Evolutionary conservation across 108 stramenopile genomes (phyloP).

Genomic region (Nitzschia palea): DNA sequence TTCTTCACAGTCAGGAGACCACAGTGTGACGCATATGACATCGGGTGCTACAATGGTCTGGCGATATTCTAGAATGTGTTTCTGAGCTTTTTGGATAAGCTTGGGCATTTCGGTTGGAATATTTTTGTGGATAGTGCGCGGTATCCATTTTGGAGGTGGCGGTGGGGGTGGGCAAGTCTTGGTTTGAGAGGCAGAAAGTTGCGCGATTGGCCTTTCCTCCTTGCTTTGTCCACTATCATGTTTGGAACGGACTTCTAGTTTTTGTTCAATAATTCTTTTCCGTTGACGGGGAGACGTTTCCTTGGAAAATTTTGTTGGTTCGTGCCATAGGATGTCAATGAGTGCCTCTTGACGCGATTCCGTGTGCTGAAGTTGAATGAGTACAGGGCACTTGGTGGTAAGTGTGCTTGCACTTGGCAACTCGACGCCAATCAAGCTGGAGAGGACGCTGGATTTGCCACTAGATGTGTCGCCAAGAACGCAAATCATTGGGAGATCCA

Average conservation of each 20-base stretch:
- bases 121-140: conserved; percentile 3
- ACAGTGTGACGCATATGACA: conserved; percentile 44
- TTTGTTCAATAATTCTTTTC: conserved; percentile 32
- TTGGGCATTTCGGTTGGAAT: conserved; percentile 20
- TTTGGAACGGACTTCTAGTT: conserved; percentile 1
- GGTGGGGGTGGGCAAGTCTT: neutral
- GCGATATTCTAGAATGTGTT: conserved; percentile 45
- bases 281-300: neutral
- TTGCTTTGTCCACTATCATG: neutral
- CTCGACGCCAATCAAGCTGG: conserved; percentile 45
- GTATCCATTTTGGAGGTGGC: conserved; percentile 18
- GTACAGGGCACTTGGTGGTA: conserved; percentile 57
- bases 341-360: conserved; percentile 17
- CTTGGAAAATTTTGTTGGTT: neutral
- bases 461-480: conserved; percentile 70
- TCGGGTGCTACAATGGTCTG: conserved; percentile 40
- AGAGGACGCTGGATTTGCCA: conserved; percentile 60
- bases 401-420: conserved; percentile 53
- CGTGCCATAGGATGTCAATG: conserved; percentile 47
- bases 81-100: conserved; percentile 50
- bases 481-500: conserved; percentile 56
- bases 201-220: neutral
- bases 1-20: conserved; percentile 44
- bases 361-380: conserved; percentile 16
- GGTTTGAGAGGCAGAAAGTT: neutral